Conservation (phyloP, 345 rosid species). For the Theobroma cacao region DNA sequence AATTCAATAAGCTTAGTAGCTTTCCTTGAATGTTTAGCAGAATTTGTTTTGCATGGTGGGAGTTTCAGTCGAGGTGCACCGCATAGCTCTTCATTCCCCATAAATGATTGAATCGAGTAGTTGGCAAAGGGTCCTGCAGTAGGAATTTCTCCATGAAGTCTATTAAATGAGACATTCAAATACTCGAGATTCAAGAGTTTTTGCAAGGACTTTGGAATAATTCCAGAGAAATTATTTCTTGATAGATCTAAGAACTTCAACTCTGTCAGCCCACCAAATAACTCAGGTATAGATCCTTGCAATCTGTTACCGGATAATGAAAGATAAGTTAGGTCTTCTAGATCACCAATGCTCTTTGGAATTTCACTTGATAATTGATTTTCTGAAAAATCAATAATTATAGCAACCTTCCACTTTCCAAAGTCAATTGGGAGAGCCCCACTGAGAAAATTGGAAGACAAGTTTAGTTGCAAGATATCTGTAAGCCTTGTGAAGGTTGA, state of each 20-base stretch:
- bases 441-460: background rate
- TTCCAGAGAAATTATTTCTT: conserved; percentile 9
- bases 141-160: conserved; percentile 28
- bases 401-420: background rate
- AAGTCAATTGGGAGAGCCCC: background rate
- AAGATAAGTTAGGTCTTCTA: background rate
- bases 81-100: conserved; percentile 14
- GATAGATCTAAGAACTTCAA: conserved; percentile 17
- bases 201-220: conserved; percentile 23
- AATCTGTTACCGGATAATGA: background rate
- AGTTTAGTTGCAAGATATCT: background rate
- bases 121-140: conserved; percentile 12
- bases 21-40: background rate
- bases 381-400: background rate
- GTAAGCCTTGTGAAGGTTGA: background rate
- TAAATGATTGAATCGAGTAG: conserved; percentile 14
- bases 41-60: conserved; percentile 7
- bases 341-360: background rate
- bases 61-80: background rate
- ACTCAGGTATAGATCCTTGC: conserved; percentile 8
- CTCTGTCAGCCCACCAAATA: conserved; percentile 4
- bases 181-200: background rate
- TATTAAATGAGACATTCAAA: conserved; percentile 19
- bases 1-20: background rate
- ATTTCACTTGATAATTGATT: conserved; percentile 17